Conservation (phyloP, 2,329 filamentous ascomycete species). For the Ascocoryne sarcoides region DNA sequence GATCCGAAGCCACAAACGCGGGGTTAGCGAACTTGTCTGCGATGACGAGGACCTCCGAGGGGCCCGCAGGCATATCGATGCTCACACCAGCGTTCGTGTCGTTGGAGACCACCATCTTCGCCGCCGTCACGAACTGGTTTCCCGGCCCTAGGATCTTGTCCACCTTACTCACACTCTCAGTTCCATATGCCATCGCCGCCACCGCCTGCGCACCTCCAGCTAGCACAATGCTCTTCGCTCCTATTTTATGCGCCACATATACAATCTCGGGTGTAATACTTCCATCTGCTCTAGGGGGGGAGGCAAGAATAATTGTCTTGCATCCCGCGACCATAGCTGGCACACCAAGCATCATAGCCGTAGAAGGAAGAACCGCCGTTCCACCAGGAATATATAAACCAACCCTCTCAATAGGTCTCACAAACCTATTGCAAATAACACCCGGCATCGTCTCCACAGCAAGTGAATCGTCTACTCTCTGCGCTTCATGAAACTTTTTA, state of each 20-base stretch:
- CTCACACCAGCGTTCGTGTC: constrained; percentile 91
- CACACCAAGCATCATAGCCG: constrained; percentile 94
- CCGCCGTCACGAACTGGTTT: constrained; percentile 97
- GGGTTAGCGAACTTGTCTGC: constrained; percentile 84
- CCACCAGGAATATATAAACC: constrained; percentile 93
- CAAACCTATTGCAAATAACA: constrained; percentile 88
- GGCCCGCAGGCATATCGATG: constrained; percentile 98
- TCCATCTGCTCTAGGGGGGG: constrained; percentile 81
- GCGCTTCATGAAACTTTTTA: constrained; percentile 83
- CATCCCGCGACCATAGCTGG: constrained; percentile 97
- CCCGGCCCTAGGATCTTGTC: constrained; percentile 98
- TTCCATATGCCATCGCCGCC: constrained; percentile 95
- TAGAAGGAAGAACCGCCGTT: constrained; percentile 93
- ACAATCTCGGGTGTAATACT: constrained; percentile 94
- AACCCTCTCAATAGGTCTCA: constrained; percentile 87
- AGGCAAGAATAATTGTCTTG: constrained; percentile 87
- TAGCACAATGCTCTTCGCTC: constrained; percentile 89
- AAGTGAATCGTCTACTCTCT: constrained; percentile 74
- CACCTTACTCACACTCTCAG: constrained; percentile 87
- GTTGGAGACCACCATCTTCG: constrained; percentile 97
- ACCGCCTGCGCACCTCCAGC: constrained; percentile 94
- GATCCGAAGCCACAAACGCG: constrained; percentile 88
- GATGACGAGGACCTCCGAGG: constrained; percentile 92
- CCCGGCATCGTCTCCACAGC: constrained; percentile 96
- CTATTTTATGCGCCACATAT: constrained; percentile 93